Base-by-base conservation (phyloP, 2,329 filamentous ascomycete genomes). In the Chalaropsis thielavioides region DNA sequence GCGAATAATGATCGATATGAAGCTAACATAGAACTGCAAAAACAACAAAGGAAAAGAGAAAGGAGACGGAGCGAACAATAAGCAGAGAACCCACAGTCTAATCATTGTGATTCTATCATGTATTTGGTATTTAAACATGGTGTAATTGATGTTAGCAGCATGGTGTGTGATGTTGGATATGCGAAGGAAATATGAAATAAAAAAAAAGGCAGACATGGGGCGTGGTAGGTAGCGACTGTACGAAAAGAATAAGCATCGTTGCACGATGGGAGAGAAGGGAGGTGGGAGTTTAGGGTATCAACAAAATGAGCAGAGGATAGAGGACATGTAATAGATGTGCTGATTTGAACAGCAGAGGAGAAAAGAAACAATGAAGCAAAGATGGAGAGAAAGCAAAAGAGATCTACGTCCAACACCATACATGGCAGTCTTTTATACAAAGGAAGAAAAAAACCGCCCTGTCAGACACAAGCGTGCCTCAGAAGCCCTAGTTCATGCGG, bases 401-500 rank as follows among this genome's bases (percentile, higher is more conserved):
- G 17, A 60, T 49, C 46, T 51, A 27, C 24, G 24, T 1, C 46
- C 46, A 27, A 24, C 17, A 17, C 15, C 54, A 38, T n/a, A 38
- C 27, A n/a, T 27, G 8, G 27, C 3, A 10, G 13, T 11, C 7
- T 19, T 62, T 41, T 41, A 38, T 51, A 46, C 31, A 31, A 31
- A 31, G 31, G 6, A 31, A 31, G 31, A 31, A 44, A 24, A 2
- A 62, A 63, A 40, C 13, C 58, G n/a, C 11, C 22, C 11, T n/a
- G 41, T 27, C 31, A 27, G 51, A 56, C 35, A 62, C 44, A 62
- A 13, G 24, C 31, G 31, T 38, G 54, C 27, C 24, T 58, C 54
- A 58, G 54, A 58, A 58, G 27, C 27, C 27, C 54, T 63, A 61
- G 40, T 66, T 64, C 54, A 68, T 61, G 22, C 61, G 44, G 31